Conservation (phyloP, 345 rosid genomes). For the Euphorbia pulcherrima region DNA sequence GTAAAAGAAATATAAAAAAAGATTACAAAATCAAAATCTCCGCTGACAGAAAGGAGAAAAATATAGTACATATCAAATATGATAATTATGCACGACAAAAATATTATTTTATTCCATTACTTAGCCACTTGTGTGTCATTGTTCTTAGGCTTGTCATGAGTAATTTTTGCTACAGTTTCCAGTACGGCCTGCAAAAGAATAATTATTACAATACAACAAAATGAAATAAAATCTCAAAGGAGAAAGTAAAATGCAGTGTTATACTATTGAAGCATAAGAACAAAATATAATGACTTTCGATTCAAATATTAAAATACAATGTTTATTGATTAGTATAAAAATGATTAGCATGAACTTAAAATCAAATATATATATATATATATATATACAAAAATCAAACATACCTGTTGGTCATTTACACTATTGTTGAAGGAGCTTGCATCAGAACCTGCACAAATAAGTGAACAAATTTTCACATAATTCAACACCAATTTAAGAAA, state of each 20-base stretch:
- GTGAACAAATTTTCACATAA: constrained; percentile 14
- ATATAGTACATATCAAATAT: not conserved
- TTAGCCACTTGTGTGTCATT: constrained; percentile 74
- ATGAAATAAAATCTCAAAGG: not conserved
- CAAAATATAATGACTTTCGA: not conserved
- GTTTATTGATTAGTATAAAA: not conserved
- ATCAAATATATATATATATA: too few relatives aligned
- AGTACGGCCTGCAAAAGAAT: constrained; percentile 66
- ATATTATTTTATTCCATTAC: constrained; percentile 33
- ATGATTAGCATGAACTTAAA: not conserved
- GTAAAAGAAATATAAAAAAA: not conserved
- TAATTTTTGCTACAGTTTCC: constrained; percentile 92
- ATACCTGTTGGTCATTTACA: constrained; percentile 89
- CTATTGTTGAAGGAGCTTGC: constrained; percentile 86
- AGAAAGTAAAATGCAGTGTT: not conserved
- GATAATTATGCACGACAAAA: constrained; percentile 13
- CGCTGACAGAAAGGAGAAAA: not conserved
- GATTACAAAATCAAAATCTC: constrained; percentile 1
- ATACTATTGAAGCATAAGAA: not conserved
- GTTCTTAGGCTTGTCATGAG: constrained; percentile 75
- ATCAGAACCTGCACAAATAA: constrained; percentile 52
- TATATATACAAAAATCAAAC: constrained; percentile 31
- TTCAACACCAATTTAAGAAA: constrained; percentile 6
- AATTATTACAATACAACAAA: not conserved
- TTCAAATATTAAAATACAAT: not conserved